A percentile compares a stretch with the other conserved stretches of the same genome.
These are phyloP conservation scores for Lactarius hengduanensis DNA, from an alignment of 768 basidiomycete genomes.

Conservation along the genomic window DNA sequence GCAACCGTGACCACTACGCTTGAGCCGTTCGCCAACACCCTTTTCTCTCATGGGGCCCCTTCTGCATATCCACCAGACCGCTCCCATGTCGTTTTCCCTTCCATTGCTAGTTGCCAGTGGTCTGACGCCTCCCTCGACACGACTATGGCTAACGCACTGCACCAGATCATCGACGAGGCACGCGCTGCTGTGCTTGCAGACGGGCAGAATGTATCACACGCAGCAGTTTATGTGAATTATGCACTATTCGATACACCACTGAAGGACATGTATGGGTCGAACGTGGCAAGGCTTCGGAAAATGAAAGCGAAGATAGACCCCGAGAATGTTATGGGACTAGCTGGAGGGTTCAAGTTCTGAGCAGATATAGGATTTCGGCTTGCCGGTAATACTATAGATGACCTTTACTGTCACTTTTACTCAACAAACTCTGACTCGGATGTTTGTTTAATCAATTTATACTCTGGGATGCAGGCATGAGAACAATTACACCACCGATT, in stretches of 20 bases:
- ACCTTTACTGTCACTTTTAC: not conserved
- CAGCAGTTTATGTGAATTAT: slow-evolving; percentile 26
- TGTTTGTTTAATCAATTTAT: not conserved
- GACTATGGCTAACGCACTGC: slow-evolving; percentile 41
- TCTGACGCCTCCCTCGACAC: slow-evolving; percentile 37
- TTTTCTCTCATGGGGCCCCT: slow-evolving; percentile 15
- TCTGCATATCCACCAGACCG: slow-evolving; percentile 25
- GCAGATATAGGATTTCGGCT: not conserved
- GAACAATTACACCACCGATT: no score
- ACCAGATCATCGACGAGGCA: not conserved
- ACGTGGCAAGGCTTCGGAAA: slow-evolving; percentile 17
- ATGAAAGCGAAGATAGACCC: slow-evolving; percentile 25
- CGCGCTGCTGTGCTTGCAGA: slow-evolving; percentile 26
- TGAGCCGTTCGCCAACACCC: slow-evolving; percentile 2
- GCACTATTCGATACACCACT: slow-evolving; percentile 26
- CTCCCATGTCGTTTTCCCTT: slow-evolving; percentile 10
- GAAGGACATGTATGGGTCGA: slow-evolving; percentile 26
- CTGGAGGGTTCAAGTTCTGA: slow-evolving; percentile 30
- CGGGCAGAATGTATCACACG: slow-evolving; percentile 24
- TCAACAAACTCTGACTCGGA: not conserved
- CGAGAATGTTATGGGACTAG: slow-evolving; percentile 29
- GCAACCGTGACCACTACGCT: not conserved
- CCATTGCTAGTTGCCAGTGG: not conserved
- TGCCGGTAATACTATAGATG: not conserved
- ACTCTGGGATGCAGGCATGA: no score